Base-by-base conservation (phyloP, 169 alveolate species). In the Babesia caballi region DNA sequence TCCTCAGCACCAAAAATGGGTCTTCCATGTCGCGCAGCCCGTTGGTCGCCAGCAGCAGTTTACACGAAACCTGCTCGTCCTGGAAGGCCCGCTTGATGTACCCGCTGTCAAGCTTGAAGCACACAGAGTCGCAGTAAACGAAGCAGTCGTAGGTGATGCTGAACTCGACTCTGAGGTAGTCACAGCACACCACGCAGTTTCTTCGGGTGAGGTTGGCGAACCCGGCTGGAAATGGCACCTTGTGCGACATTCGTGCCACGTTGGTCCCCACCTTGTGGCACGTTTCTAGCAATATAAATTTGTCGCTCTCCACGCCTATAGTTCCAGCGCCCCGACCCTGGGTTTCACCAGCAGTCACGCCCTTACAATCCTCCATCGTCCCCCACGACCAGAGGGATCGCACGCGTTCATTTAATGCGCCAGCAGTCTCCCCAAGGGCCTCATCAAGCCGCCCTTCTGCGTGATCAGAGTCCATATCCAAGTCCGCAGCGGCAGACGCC, bases 351-450 rank as follows among this genome's bases (percentile, higher is more conserved):
- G 32, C n/a, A 0, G 81, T 74, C 35, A 27, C 4, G 15, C 9
- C 54, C 3, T 19, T 14, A 23, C 73, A 33, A 28, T 63, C 71
- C 3, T 49, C 47, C 85, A 65, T 67, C 2, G 60, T 68, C 35
- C 85, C 85, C 85, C 85, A 76, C 23, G 85, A 76, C 85, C 85
- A 76, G n/a, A 76, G 28, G 8, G 35, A 27, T 4, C 3, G 36
- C 17, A 8, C 12, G 17, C 33, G 35, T 11, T 52, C 66, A 11
- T 42, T 47, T 19, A 8, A 11, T 15, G n/a, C 35, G 14, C 7
- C 19, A n/a, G 56, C 30, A 7, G 8, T 35, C 27, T n/a, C 47
- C 3, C 49, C 50, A 17, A 27, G 47, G 28, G 36, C n/a, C 3
- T 63, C 84, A 11, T 44, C 42, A n/a, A 23, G 14, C 0, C 19